phyloP scores from a whole-genome alignment of 2,329 filamentous ascomycete genomes.

The Davidsoniella neocaledoniae region DNA sequence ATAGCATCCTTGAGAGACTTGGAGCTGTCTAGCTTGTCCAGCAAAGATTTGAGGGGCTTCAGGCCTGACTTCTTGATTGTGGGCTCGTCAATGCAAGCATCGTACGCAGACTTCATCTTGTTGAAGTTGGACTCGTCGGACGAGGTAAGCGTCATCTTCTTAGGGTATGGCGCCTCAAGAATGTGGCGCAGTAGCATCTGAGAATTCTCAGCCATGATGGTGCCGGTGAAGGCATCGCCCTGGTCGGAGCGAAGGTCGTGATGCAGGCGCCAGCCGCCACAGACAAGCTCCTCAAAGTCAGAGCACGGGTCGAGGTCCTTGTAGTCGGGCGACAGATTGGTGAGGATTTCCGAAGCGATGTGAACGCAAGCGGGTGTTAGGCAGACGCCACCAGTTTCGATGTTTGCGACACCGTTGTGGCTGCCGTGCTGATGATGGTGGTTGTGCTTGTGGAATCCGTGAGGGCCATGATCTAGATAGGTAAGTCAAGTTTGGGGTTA shows the following conservation, averaged over 20 bases:
- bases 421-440: no score
- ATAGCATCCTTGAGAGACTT: conserved; percentile 25
- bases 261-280: conserved; percentile 46
- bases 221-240: conserved; percentile 40
- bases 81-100: conserved; percentile 48
- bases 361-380: conserved; percentile 19
- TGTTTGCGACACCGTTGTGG: no score
- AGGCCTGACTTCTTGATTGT: conserved; percentile 37
- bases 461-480: no score
- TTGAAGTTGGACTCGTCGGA: conserved; percentile 46
- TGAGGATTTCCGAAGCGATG: conserved; percentile 19
- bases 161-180: conserved; percentile 39
- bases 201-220: conserved; percentile 43
- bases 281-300: conserved; percentile 52
- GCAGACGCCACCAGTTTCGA: conserved; percentile 12
- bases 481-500: no score
- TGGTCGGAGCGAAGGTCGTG: conserved; percentile 51
- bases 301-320: conserved; percentile 47
- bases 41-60: conserved; percentile 36
- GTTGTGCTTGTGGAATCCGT: no score
- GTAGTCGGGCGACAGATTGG: conserved; percentile 27
- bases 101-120: conserved; percentile 46
- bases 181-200: conserved; percentile 44
- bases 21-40: conserved; percentile 29
- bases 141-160: conserved; percentile 17